A percentile compares a stretch with the other conserved stretches of the same genome.
Conservation (phyloP, 192 early-diverging fungal genomes). For the Rhizophagus sp. region DNA sequence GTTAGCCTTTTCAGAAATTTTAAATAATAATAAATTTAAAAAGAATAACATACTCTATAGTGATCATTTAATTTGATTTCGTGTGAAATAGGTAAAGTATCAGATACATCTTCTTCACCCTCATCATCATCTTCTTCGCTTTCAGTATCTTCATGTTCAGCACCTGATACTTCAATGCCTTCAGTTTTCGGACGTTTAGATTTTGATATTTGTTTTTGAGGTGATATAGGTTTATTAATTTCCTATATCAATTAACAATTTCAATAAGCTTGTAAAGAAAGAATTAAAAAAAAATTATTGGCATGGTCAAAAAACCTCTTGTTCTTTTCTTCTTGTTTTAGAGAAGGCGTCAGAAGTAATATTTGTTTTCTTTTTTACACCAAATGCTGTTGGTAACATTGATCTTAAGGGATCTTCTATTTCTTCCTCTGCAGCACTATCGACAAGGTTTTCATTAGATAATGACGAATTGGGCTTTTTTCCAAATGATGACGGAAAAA, state of each 20-base stretch:
- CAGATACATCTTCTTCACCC: constrained; percentile 32
- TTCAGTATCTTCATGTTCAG: constrained; percentile 35
- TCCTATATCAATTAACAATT: background rate
- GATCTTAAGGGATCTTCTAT: constrained; percentile 42
- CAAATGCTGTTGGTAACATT: constrained; percentile 57
- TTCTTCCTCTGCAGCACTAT: constrained; percentile 19
- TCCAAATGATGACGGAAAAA: constrained; percentile 49
- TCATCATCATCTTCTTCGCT: constrained; percentile 44
- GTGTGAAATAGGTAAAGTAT: constrained; percentile 65
- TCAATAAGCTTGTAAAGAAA: background rate
- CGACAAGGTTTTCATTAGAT: background rate
- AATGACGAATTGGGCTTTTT: constrained; percentile 30
- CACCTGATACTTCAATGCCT: background rate
- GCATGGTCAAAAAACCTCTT: constrained; percentile 21
- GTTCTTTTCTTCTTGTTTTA: constrained; percentile 38
- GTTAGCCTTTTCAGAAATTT: background rate
- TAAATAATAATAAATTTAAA: background rate
- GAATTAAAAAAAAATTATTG: background rate
- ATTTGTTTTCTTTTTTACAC: constrained; percentile 42
- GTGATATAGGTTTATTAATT: background rate
- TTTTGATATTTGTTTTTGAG: constrained; percentile 5
- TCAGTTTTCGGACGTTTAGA: background rate
- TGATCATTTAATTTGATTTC: constrained; percentile 70
- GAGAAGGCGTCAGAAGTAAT: constrained; percentile 30
- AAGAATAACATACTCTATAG: constrained; percentile 46